Base-by-base conservation (phyloP, 345 rosid genomes). In the Eucalyptus tenuipes region DNA sequence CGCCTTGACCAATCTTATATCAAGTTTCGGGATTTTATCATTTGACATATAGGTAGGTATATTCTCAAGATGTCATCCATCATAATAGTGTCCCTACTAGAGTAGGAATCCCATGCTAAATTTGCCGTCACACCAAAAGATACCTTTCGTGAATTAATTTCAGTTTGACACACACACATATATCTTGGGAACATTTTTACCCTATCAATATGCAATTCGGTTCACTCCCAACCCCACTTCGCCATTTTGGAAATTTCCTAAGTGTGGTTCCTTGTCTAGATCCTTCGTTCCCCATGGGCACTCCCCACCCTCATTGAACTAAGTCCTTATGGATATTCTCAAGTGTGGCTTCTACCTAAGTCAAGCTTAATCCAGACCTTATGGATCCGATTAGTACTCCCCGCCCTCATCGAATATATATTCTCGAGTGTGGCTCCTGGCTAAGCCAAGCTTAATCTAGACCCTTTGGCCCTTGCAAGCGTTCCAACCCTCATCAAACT, bases 41-140 rank as follows among this genome's bases (percentile, higher is more conserved):
- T 53, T 53, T 20, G 25, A 22, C 27, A 53, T 53, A 8, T 20
- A 53, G 2, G 11, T 20, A 3, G 27, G 0, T 9, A 55, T 22
- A 55, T 22, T 24, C 1, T 3, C 29, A 9, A 55, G 6, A 24
- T 8, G 2, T 55, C 6, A 52, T 52, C 25, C 57, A 20, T 52
- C 0, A 10, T 52, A 20, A 52, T 52, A 24, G 5, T 10, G 61
- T 0, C 6, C 1, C 13, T 55, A 24, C 61, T 0, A 22, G 13
- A 55, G 1, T 2, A 24, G 4, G 31, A n/a, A n/a, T n/a, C 40
- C 2, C 17, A 16, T 3, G 18, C 7, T 66, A 66, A 66, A 66
- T 31, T 66, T 31, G 4, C 3, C 12, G 0, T 16, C 5, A 8
- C 6, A 17, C 8, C 42, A 31, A 16, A 68, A 8, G 40, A 7